phyloP scores from a whole-genome alignment of 305 asterid genomes.

The Fraxinus sp. region DNA sequence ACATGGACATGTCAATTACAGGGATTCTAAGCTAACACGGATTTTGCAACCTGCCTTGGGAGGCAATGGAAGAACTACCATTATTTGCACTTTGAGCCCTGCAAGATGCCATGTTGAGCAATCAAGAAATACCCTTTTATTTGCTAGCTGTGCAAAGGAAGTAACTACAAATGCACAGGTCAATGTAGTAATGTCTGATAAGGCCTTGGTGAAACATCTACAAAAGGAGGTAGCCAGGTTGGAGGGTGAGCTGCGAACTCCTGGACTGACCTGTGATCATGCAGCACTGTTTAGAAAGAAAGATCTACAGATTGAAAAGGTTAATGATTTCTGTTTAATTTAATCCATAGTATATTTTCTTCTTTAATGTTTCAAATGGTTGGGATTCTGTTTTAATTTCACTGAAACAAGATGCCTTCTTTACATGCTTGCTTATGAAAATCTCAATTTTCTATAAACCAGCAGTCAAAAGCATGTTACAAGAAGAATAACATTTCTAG shows the following conservation, averaged over 20 bases:
- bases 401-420: background rate
- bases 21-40: conserved; percentile 96
- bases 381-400: conserved; percentile 12
- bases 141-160: conserved; percentile 95
- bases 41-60: conserved; percentile 94
- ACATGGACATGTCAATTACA: conserved; percentile 81
- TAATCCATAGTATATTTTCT: background rate
- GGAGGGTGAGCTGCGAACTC: conserved; percentile 83
- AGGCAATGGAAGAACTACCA: conserved; percentile 97
- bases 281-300: conserved; percentile 68
- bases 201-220: conserved; percentile 94
- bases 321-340: conserved; percentile 21
- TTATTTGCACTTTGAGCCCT: conserved; percentile 92
- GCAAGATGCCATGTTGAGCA: conserved; percentile 93
- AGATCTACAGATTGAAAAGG: conserved; percentile 92
- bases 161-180: conserved; percentile 92
- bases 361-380: conserved; percentile 8
- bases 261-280: conserved; percentile 69
- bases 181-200: conserved; percentile 95
- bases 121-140: conserved; percentile 91
- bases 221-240: conserved; percentile 94
- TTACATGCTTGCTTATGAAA: background rate
- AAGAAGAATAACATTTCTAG: background rate
- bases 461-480: background rate
- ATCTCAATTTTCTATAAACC: background rate